These are phyloP conservation scores for Linnemannia hyalina DNA, from an alignment of 192 early-diverging fungal genomes.

Conservation along the genomic window DNA sequence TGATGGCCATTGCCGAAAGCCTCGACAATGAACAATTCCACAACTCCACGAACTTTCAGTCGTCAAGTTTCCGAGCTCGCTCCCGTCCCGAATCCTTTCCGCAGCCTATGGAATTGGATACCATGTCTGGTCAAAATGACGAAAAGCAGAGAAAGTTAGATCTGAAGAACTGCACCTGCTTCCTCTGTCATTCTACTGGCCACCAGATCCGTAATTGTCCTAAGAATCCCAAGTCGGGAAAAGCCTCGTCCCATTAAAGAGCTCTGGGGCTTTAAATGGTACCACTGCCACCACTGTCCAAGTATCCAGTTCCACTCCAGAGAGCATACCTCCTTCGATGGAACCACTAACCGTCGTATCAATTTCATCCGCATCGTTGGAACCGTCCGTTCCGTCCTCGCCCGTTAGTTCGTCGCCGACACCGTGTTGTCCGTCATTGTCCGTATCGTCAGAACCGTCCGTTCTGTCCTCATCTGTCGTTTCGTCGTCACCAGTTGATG, in stretches of 20 bases:
- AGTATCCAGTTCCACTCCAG: background rate
- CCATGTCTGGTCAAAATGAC: background rate
- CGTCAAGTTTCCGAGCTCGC: too few relatives aligned
- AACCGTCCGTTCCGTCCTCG: too few relatives aligned
- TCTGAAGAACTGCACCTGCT: background rate
- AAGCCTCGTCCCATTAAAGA: conserved; percentile 19
- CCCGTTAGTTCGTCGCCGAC: too few relatives aligned
- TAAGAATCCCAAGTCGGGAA: conserved; percentile 6
- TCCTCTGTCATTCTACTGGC: background rate
- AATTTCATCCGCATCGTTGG: too few relatives aligned
- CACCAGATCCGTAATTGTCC: background rate
- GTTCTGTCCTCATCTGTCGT: too few relatives aligned
- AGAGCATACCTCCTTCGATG: background rate
- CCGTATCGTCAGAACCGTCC: too few relatives aligned
- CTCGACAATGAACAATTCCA: background rate
- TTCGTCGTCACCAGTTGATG: too few relatives aligned
- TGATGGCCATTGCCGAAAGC: conserved; percentile 1
- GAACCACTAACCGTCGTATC: too few relatives aligned
- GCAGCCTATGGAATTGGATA: conserved; percentile 7
- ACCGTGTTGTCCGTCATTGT: too few relatives aligned
- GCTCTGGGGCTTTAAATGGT: conserved; percentile 3
- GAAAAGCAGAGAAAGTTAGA: background rate
- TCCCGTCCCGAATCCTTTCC: background rate
- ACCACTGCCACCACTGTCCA: background rate
- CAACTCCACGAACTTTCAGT: too few relatives aligned